These are phyloP conservation scores for Calamus simplicifolius DNA, from an alignment of 176 grass and related monocot species.

Conservation along the genomic window DNA sequence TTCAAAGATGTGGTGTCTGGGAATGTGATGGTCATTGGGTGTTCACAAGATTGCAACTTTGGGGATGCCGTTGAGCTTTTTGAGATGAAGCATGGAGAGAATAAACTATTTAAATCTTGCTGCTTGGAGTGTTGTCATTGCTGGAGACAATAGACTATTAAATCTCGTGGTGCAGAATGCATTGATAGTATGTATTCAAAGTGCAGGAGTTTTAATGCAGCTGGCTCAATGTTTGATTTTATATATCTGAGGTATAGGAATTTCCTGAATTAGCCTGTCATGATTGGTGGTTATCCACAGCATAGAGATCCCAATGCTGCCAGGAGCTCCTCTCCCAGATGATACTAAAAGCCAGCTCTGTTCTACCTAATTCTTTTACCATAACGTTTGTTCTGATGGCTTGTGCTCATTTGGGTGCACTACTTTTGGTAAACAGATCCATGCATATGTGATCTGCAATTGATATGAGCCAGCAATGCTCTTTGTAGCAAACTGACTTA, in stretches of 20 bases:
- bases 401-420: slow-evolving; percentile 54
- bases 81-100: slow-evolving; percentile 50
- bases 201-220: slow-evolving; percentile 48
- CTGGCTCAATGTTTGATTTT: slow-evolving; percentile 47
- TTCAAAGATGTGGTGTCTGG: slow-evolving; percentile 58
- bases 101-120: slow-evolving; percentile 44
- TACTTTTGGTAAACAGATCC: slow-evolving; percentile 74
- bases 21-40: slow-evolving; percentile 65
- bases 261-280: slow-evolving; percentile 82
- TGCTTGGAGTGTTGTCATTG: slow-evolving; percentile 73
- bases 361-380: slow-evolving; percentile 60
- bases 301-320: slow-evolving; percentile 63
- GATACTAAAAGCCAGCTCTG: slow-evolving; percentile 30
- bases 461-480: slow-evolving; percentile 26
- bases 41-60: slow-evolving; percentile 70
- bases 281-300: slow-evolving; percentile 82
- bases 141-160: background rate
- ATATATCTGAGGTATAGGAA: slow-evolving; percentile 41
- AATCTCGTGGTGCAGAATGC: slow-evolving; percentile 70
- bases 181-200: slow-evolving; percentile 90
- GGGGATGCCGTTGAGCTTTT: slow-evolving; percentile 51
- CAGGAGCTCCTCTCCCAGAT: slow-evolving; percentile 54
- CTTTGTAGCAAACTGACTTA: slow-evolving; percentile 66
- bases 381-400: slow-evolving; percentile 76
- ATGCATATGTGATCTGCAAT: slow-evolving; percentile 50